phyloP scores from a whole-genome alignment of 1,139 yeast genomes.

The Diutina catenulata region DNA sequence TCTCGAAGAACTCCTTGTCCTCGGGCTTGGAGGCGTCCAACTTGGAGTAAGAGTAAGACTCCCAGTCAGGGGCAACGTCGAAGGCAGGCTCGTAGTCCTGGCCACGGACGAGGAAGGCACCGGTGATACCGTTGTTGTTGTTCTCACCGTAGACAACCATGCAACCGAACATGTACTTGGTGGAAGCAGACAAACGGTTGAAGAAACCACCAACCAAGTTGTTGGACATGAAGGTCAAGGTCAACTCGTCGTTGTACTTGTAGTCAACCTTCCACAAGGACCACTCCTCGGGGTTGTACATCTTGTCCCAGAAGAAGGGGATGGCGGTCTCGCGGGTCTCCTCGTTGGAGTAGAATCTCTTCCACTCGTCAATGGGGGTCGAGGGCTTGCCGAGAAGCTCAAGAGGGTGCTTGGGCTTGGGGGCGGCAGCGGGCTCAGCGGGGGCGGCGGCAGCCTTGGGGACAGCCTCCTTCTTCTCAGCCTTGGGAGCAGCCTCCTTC shows the following conservation, averaged over 20 bases:
- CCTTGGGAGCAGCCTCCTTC: conserved; percentile 17
- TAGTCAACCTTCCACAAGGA: conserved; percentile 92
- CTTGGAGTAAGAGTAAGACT: conserved; percentile 60
- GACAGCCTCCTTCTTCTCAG: conserved; percentile 12
- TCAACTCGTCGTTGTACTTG: conserved; percentile 97
- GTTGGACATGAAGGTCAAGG: conserved; percentile 96
- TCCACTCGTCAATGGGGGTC: conserved; percentile 84
- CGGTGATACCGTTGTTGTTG: conserved; percentile 96
- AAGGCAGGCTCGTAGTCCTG: conserved; percentile 86
- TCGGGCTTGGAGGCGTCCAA: conserved; percentile 57
- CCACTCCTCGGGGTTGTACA: conserved; percentile 88
- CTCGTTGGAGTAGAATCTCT: conserved; percentile 93
- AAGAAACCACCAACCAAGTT: conserved; percentile 98
- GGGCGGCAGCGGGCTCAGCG: conserved; percentile 26
- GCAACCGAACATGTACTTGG: conserved; percentile 90
- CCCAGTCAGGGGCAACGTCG: conserved; percentile 99
- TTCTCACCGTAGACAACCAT: conserved; percentile 95
- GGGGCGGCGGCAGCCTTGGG: conserved; percentile 21
- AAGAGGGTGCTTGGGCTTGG: conserved; percentile 68
- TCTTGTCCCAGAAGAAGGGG: conserved; percentile 95
- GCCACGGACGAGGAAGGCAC: conserved; percentile 93
- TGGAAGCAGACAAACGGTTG: conserved; percentile 85
- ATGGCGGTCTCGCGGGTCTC: conserved; percentile 91
- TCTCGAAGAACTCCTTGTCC: conserved; percentile 57
- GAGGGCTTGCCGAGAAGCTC: conserved; percentile 68